These are phyloP conservation scores for Pelargonium exstipulatum DNA, from an alignment of 441 rosid species.

Conservation along the genomic window DNA sequence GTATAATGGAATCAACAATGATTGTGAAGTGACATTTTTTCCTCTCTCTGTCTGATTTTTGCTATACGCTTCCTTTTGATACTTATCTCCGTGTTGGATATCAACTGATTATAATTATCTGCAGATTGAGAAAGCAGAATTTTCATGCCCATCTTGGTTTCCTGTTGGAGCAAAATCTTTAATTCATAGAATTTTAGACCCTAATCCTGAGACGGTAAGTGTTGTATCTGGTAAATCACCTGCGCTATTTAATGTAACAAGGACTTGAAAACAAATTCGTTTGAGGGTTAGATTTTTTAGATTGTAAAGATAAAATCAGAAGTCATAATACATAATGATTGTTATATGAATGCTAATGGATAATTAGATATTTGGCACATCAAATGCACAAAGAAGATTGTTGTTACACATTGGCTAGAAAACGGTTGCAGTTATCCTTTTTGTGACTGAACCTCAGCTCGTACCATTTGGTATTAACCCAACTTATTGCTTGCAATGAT, in stretches of 20 bases:
- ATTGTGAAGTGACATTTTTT: too few relatives aligned
- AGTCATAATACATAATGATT: too few relatives aligned
- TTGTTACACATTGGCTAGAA: too few relatives aligned
- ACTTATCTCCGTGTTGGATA: background rate
- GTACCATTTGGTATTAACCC: too few relatives aligned
- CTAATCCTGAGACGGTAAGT: slow-evolving; percentile 87
- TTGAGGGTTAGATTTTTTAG: background rate
- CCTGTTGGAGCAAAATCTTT: slow-evolving; percentile 80
- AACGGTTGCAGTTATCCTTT: too few relatives aligned
- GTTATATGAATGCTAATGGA: too few relatives aligned
- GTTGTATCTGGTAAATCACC: background rate
- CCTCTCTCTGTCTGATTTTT: background rate
- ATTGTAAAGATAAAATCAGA: too few relatives aligned
- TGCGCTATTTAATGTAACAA: background rate
- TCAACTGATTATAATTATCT: slow-evolving; percentile 13
- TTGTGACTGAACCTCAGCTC: too few relatives aligned
- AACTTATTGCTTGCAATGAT: too few relatives aligned
- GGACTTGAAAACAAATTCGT: background rate
- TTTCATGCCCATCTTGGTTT: slow-evolving; percentile 84
- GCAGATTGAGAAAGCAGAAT: slow-evolving; percentile 88
- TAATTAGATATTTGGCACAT: too few relatives aligned
- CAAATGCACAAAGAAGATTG: too few relatives aligned
- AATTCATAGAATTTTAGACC: slow-evolving; percentile 77
- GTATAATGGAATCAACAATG: background rate
- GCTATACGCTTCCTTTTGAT: background rate